Evolutionary conservation across 1,284 basidiomycete species (phyloP).

Genomic region (Dichomitus squalens): DNA sequence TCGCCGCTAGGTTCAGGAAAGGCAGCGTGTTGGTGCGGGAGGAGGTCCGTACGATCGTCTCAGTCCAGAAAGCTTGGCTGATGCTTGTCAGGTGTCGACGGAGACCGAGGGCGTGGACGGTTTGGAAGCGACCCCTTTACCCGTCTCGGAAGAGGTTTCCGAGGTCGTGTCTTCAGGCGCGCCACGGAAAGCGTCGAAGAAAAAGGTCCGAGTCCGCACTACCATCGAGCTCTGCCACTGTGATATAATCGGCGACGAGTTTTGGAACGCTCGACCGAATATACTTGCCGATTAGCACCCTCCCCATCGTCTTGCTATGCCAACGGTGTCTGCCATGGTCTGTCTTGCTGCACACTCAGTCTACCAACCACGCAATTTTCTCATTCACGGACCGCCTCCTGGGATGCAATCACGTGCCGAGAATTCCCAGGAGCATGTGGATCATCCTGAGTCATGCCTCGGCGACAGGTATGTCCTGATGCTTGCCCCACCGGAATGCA

Average conservation of each 20-base stretch:
- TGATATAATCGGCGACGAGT: slow-evolving; percentile 82
- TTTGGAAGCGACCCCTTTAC: background rate
- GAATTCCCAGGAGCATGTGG: too few species aligned
- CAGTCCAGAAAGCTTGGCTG: background rate
- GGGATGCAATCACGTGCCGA: too few species aligned
- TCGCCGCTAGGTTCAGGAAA: slow-evolving; percentile 80
- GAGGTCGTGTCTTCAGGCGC: background rate
- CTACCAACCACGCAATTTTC: too few species aligned
- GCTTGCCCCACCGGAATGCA: too few species aligned
- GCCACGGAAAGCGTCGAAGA: slow-evolving; percentile 21
- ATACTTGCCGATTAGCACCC: slow-evolving; percentile 41
- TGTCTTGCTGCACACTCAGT: too few species aligned
- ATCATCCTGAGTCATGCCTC: too few species aligned
- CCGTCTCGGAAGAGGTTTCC: background rate
- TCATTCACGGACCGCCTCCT: too few species aligned
- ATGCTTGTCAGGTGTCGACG: background rate
- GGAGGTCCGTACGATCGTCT: slow-evolving; percentile 29
- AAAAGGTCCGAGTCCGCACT: slow-evolving; percentile 39
- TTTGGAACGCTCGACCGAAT: slow-evolving; percentile 66
- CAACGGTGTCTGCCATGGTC: too few species aligned
- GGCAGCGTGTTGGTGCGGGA: slow-evolving; percentile 85
- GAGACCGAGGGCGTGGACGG: background rate
- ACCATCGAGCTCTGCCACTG: slow-evolving; percentile 69
- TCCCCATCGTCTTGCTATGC: too few species aligned
- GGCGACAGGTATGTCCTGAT: too few species aligned